Evolutionary conservation across 2,329 filamentous ascomycete species (phyloP).

Genomic region (Cryphonectria radicalis): DNA sequence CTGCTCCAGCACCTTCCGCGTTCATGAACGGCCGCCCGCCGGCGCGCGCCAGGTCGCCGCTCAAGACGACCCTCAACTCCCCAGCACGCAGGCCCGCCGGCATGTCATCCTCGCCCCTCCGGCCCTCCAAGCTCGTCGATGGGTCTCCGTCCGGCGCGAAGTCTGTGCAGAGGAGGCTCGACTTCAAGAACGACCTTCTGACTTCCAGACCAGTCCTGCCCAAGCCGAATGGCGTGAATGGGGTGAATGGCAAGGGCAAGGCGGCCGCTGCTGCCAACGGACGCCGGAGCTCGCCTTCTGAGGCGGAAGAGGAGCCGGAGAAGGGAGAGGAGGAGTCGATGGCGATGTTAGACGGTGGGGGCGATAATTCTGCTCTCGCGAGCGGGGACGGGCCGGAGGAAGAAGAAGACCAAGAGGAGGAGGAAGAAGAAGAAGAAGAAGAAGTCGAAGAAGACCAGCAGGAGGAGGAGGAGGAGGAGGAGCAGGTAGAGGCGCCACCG

Average conservation of each 20-base stretch:
- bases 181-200: slow-evolving; percentile 48
- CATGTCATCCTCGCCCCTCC: slow-evolving; percentile 55
- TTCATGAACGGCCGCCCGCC: slow-evolving; percentile 54
- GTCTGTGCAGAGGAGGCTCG: slow-evolving; percentile 57
- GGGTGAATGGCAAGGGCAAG: slow-evolving; percentile 32
- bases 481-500: slow-evolving; percentile 29
- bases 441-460: slow-evolving; percentile 38
- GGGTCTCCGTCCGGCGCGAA: slow-evolving; percentile 36
- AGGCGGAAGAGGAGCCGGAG: slow-evolving; percentile 37
- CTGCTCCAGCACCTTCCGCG: slow-evolving; percentile 58
- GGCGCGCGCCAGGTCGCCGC: slow-evolving; percentile 60
- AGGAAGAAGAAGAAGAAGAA: slow-evolving; percentile 21
- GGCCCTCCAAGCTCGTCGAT: slow-evolving; percentile 26
- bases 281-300: slow-evolving; percentile 28
- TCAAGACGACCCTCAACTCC: slow-evolving; percentile 64
- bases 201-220: slow-evolving; percentile 33
- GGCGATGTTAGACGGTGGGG: slow-evolving; percentile 35
- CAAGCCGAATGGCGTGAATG: slow-evolving; percentile 37
- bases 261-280: slow-evolving; percentile 28
- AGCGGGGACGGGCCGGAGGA: slow-evolving; percentile 33
- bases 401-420: slow-evolving; percentile 38
- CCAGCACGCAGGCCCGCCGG: slow-evolving; percentile 66
- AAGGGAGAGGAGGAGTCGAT: slow-evolving; percentile 34
- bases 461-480: slow-evolving; percentile 29
- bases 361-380: slow-evolving; percentile 45